Evolutionary conservation across 441 rosid genomes (phyloP).

Genomic region (Metrosideros polymorpha): DNA sequence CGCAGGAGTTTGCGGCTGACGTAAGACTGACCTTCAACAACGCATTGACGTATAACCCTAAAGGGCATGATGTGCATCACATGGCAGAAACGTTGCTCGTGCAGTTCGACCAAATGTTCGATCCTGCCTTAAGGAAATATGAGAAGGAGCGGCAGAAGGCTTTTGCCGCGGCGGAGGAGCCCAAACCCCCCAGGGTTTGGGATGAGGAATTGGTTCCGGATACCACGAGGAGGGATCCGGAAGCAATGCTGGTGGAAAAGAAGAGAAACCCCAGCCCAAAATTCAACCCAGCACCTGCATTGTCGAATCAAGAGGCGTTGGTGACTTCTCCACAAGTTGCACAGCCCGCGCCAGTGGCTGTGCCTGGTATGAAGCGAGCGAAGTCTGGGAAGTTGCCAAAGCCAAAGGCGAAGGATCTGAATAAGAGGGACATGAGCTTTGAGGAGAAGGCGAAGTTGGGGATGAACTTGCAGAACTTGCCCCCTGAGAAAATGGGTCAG

Average conservation of each 20-base stretch:
- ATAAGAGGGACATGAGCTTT: conserved; percentile 78
- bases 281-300: conserved; percentile 28
- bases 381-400: conserved; percentile 51
- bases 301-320: conserved; percentile 9
- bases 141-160: conserved; percentile 21
- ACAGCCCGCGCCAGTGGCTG: conserved; percentile 21
- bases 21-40: conserved; percentile 74
- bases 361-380: conserved; percentile 29
- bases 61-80: conserved; percentile 53
- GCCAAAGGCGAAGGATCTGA: conserved; percentile 92
- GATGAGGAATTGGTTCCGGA: conserved; percentile 1
- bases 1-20: conserved; percentile 63
- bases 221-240: not conserved
- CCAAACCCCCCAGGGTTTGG: conserved; percentile 2
- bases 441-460: conserved; percentile 89
- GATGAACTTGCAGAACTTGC: conserved; percentile 78
- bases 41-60: conserved; percentile 79
- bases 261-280: conserved; percentile 42
- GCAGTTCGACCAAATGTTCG: conserved; percentile 49
- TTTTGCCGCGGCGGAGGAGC: not conserved
- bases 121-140: conserved; percentile 29
- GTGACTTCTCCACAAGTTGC: conserved; percentile 1
- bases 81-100: conserved; percentile 44
- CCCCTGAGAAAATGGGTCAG: conserved; percentile 92
- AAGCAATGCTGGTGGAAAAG: conserved; percentile 7